phyloP scores from a whole-genome alignment of 305 asterid species.

The Ajuga reptans region DNA sequence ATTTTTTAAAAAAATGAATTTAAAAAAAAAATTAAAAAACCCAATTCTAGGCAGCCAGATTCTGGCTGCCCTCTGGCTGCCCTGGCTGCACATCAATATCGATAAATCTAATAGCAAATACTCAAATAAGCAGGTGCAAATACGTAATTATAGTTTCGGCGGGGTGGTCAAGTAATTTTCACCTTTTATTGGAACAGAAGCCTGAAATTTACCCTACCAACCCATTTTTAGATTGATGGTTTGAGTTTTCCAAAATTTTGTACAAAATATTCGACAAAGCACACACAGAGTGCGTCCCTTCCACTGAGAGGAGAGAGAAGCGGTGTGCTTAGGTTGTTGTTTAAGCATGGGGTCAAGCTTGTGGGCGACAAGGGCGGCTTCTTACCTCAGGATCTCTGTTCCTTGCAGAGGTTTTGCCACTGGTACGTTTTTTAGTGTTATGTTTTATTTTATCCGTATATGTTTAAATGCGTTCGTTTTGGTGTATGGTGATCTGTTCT shows the following conservation, averaged over 20 bases:
- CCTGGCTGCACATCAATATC: no score
- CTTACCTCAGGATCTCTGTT: slow-evolving; percentile 70
- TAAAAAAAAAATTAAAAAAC: no score
- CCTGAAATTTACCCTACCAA: slow-evolving; percentile 24
- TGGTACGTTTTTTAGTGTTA: slow-evolving; percentile 31
- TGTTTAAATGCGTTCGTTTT: not conserved
- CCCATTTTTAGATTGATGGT: not conserved
- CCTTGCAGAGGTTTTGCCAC: slow-evolving; percentile 80
- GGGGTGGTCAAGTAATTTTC: not conserved
- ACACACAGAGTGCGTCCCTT: slow-evolving; percentile 19
- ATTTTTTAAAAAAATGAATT: no score
- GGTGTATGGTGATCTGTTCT: slow-evolving; percentile 35
- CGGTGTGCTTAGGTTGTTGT: slow-evolving; percentile 24
- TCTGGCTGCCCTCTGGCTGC: no score
- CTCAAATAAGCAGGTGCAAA: not conserved
- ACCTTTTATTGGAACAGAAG: not conserved
- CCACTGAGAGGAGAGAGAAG: slow-evolving; percentile 13
- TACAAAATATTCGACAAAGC: slow-evolving; percentile 1
- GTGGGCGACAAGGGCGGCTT: slow-evolving; percentile 86
- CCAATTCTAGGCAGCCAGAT: no score
- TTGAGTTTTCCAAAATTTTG: not conserved
- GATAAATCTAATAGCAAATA: no score
- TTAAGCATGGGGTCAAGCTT: slow-evolving; percentile 57
- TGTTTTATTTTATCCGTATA: not conserved
- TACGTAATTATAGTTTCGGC: not conserved